phyloP scores from a whole-genome alignment of 768 basidiomycete genomes.

The Cystobasidium tubakii region DNA sequence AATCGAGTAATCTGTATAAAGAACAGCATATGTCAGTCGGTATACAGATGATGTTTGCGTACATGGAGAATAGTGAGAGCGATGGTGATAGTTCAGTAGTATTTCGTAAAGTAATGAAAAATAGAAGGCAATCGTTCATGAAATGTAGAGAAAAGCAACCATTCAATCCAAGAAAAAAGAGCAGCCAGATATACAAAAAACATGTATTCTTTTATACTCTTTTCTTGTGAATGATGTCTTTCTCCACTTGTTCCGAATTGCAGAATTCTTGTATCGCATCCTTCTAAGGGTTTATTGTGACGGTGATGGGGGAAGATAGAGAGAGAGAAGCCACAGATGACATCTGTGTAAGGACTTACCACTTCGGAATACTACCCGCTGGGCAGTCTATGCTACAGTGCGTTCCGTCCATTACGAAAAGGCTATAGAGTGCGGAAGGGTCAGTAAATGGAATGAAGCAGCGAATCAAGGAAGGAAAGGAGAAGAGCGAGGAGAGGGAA shows the following conservation, averaged over 20 bases:
- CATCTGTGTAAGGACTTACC: not conserved
- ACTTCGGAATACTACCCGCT: no score
- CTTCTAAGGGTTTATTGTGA: not conserved
- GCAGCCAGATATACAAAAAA: not conserved
- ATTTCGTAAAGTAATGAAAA: conserved; percentile 1
- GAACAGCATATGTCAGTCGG: no score
- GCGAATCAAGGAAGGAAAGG: not conserved
- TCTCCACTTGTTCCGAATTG: conserved; percentile 17
- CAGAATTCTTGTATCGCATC: conserved; percentile 33
- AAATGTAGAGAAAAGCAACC: not conserved
- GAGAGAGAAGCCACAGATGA: not conserved
- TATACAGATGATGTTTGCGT: no score
- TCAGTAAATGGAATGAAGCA: not conserved
- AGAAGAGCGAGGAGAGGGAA: not conserved
- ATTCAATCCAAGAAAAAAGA: not conserved
- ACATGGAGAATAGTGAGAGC: no score
- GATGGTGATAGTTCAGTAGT: no score
- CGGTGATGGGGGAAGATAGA: not conserved
- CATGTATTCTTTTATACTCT: conserved; percentile 3
- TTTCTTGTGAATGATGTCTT: no score
- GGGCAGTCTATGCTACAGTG: no score
- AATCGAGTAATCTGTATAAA: no score
- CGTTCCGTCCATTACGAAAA: not conserved
- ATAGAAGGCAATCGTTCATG: conserved; percentile 18
- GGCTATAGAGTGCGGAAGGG: not conserved